Percentiles rank a stretch among this genome's conserved stretches.
Conservation (phyloP, 371 early-diverging fungal genomes). For the Fennellomyces sp. region DNA sequence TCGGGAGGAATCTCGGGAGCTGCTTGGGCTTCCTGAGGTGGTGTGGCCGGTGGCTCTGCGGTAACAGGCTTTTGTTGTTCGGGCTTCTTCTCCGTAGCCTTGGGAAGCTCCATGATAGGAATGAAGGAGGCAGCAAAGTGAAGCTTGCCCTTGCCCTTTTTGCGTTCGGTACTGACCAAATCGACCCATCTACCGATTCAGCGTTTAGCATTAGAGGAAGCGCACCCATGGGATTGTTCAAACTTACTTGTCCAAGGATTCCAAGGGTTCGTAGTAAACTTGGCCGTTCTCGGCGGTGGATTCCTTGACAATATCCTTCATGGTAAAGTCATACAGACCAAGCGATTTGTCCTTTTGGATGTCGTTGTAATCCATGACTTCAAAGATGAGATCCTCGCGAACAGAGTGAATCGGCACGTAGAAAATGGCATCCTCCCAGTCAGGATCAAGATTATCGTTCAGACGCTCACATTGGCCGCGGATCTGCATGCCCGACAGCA, state of each 20-base stretch:
- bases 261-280: constrained; percentile 39
- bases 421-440: constrained; percentile 79
- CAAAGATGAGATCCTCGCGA: constrained; percentile 71
- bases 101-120: constrained; percentile 68
- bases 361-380: constrained; percentile 81
- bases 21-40: constrained; percentile 31
- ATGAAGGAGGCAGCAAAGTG: constrained; percentile 71
- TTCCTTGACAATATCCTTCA: constrained; percentile 46
- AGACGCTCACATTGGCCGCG: constrained; percentile 72
- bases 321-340: constrained; percentile 55
- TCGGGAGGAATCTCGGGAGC: constrained; percentile 35
- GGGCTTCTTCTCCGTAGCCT: constrained; percentile 13
- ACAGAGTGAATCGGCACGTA: constrained; percentile 73
- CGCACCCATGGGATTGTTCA: too few relatives aligned
- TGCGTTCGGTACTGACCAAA: constrained; percentile 61
- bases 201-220: too few relatives aligned
- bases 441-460: constrained; percentile 76
- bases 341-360: constrained; percentile 69
- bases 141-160: constrained; percentile 65
- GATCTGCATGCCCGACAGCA: constrained; percentile 64
- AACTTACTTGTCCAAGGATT: constrained; percentile 36
- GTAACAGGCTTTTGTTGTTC: neutral
- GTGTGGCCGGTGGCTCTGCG: constrained; percentile 12
- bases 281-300: constrained; percentile 36
- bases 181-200: constrained; percentile 48